Evolutionary conservation across 768 basidiomycete genomes (phyloP), one percentile per base, ranked within the genome.

Genomic region (Candolleomyces aberdarensis): DNA sequence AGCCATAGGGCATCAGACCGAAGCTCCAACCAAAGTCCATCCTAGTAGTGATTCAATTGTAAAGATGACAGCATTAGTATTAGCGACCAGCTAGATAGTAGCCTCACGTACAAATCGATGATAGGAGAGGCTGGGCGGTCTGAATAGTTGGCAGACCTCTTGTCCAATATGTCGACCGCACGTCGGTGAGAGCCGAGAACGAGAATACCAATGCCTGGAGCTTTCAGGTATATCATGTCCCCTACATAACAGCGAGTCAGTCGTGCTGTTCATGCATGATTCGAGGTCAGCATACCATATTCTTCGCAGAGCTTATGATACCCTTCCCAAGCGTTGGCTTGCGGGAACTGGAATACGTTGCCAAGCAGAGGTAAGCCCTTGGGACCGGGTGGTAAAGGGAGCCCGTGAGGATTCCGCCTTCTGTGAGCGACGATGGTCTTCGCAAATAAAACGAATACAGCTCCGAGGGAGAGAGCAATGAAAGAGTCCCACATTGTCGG

Each of bases 1-100:
- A 56, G 1, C 70, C 70, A 46, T 74, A 76, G 17, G 36, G 36
- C 15, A 59, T 44, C 13, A 58, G 14, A 3, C 13, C 55, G 9
- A 62, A 57, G 14, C 14, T 48, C 55, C 56, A 60, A 36, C 41
- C 36, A 50, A 56, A 47, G 8, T 22, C 58, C 58, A 65, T 60
- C 43, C 64, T 65, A 32, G 14, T 32, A 2, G 2, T 14, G 40
- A 20, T 31, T 7, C 4, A 32, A 41, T 22, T 22, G 15, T 11
- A 17, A 17, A 5, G 13, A 14, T 20, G 17, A 14, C 26, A n/a
- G n/a, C n/a, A n/a, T n/a, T n/a, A n/a, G n/a, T n/a, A n/a, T n/a
- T n/a, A n/a, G n/a, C n/a, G n/a, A n/a, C n/a, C n/a, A n/a, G n/a
- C n/a, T n/a, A n/a, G 52, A 8, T 7, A 36, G 19, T 19, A 11